phyloP scores from a whole-genome alignment of 352 stramenopile species.

The Globisporangium nagaii region DNA sequence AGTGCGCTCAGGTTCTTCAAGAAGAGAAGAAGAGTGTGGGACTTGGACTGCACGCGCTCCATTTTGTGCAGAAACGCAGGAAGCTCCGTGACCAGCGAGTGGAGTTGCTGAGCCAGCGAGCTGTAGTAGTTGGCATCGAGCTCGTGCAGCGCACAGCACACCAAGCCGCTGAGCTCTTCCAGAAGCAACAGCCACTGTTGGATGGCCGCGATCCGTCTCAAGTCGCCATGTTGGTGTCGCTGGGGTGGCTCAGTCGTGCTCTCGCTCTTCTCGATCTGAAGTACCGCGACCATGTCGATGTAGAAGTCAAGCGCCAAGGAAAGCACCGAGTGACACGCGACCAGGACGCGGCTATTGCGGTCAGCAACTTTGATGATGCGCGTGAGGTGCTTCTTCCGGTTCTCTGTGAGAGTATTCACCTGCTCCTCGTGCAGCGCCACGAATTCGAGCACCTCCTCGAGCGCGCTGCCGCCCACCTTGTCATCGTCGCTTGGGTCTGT shows the following conservation, averaged over 20 bases:
- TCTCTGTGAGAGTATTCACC: conserved; percentile 24
- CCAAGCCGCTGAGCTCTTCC: conserved; percentile 31
- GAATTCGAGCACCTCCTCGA: conserved; percentile 24
- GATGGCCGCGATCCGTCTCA: neutral
- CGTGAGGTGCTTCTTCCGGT: conserved; percentile 34
- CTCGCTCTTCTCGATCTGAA: conserved; percentile 2
- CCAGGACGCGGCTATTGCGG: conserved; percentile 24
- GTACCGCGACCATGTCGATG: conserved; percentile 19
- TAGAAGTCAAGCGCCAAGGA: conserved; percentile 34
- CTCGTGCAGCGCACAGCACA: conserved; percentile 36
- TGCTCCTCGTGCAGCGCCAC: conserved; percentile 21
- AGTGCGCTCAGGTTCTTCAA: conserved; percentile 39
- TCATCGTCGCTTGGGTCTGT: neutral
- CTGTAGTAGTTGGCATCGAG: conserved; percentile 33
- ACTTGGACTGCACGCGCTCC: conserved; percentile 24
- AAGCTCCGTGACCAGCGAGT: conserved; percentile 23
- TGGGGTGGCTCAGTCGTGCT: neutral
- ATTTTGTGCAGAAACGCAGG: conserved; percentile 36
- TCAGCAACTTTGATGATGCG: conserved; percentile 23
- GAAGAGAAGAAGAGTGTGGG: conserved; percentile 26
- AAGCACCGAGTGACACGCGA: conserved; percentile 27
- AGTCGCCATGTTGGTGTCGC: neutral
- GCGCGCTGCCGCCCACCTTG: conserved; percentile 11
- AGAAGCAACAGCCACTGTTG: conserved; percentile 33
- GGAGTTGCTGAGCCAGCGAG: conserved; percentile 22